phyloP scores from a whole-genome alignment of 2,329 filamentous ascomycete species.

The Nemania serpens region DNA sequence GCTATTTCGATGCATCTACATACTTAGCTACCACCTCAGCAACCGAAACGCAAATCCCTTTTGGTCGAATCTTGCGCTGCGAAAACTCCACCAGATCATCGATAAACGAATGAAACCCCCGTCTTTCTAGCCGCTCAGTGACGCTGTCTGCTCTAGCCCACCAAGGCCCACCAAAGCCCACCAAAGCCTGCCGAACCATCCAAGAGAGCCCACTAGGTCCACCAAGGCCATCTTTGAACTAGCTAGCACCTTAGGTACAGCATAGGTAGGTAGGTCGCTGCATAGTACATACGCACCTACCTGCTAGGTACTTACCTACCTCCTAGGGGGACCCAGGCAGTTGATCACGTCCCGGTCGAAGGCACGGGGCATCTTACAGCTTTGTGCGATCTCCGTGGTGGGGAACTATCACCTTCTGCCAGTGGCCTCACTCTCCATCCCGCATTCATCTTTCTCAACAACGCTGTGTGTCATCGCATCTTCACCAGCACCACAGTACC shows the following conservation, averaged over 20 bases:
- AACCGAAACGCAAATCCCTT: slow-evolving; percentile 14
- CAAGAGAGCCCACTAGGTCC: slow-evolving; percentile 4
- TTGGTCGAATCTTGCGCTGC: slow-evolving; percentile 33
- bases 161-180: slow-evolving; percentile 20
- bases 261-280: too few species aligned
- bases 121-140: slow-evolving; percentile 45
- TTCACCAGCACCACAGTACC: slow-evolving; percentile 35
- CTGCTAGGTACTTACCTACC: too few species aligned
- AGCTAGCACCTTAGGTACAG: slow-evolving; percentile 30
- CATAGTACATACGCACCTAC: too few species aligned
- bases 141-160: slow-evolving; percentile 41
- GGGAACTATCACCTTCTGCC: slow-evolving; percentile 45
- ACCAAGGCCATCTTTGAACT: slow-evolving; percentile 13
- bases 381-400: slow-evolving; percentile 47
- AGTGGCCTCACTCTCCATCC: slow-evolving; percentile 44
- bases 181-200: slow-evolving; percentile 1
- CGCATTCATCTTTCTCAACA: slow-evolving; percentile 33
- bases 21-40: neutral
- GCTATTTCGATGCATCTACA: slow-evolving; percentile 26
- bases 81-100: slow-evolving; percentile 34
- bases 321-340: slow-evolving; percentile 6
- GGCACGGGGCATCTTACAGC: slow-evolving; percentile 46
- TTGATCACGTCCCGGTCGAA: slow-evolving; percentile 43
- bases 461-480: slow-evolving; percentile 30
- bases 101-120: slow-evolving; percentile 48